phyloP scores from a whole-genome alignment of 805 yeast genomes.

The Saturnispora zaruensis region DNA sequence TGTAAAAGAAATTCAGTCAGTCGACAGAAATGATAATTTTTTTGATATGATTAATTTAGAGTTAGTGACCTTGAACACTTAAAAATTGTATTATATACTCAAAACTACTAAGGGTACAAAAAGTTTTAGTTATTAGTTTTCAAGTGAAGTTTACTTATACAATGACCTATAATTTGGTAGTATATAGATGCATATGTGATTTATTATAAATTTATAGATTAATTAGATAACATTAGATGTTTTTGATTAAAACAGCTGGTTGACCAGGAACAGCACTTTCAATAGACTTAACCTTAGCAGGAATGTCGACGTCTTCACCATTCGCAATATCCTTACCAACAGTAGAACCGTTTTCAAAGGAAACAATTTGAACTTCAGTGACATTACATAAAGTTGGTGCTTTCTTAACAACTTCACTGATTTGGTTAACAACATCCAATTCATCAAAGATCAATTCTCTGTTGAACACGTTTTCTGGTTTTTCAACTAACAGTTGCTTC shows the following conservation, averaged over 20 bases:
- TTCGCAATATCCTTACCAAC: conserved; percentile 55
- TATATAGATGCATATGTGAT: neutral
- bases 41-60: too few species aligned
- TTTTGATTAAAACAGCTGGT: conserved; percentile 77
- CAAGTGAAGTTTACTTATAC: neutral
- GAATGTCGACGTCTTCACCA: conserved; percentile 60
- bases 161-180: neutral
- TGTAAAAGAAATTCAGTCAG: too few species aligned
- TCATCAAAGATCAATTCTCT: conserved; percentile 83
- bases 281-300: conserved; percentile 54
- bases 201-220: neutral
- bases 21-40: too few species aligned
- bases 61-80: too few species aligned
- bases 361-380: conserved; percentile 48
- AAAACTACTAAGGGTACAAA: too few species aligned
- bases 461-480: conserved; percentile 75
- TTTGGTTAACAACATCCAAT: conserved; percentile 50
- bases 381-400: conserved; percentile 56
- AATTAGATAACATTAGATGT: conserved; percentile 34
- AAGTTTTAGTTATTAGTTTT: too few species aligned
- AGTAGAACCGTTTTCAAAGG: conserved; percentile 54
- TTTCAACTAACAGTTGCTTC: conserved; percentile 62
- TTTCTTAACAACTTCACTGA: conserved; percentile 47
- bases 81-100: too few species aligned
- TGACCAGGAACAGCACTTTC: conserved; percentile 87